These are phyloP conservation scores for Talaromyces islandicus DNA, from an alignment of 2,329 filamentous ascomycete species.

Conservation along the genomic window DNA sequence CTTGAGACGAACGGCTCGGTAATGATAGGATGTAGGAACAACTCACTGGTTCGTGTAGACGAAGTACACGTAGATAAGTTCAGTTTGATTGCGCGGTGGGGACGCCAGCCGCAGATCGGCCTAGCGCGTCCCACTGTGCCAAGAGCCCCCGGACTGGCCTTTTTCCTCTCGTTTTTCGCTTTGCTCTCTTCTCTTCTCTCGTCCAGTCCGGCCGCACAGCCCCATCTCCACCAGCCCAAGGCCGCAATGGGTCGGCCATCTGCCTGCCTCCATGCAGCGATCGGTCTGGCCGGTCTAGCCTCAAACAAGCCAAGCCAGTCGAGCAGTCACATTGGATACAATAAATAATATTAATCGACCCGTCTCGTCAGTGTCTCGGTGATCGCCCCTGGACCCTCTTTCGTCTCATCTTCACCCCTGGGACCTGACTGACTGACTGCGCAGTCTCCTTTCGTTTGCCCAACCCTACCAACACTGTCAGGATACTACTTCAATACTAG, in stretches of 20 bases:
- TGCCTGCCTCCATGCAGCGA: neutral
- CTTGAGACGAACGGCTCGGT: no score
- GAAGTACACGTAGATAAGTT: no score
- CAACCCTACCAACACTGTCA: neutral
- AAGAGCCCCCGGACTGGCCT: neutral
- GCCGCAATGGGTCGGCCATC: no score
- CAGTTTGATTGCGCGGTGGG: neutral
- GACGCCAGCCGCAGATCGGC: neutral
- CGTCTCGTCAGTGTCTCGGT: neutral
- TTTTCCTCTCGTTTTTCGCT: no score
- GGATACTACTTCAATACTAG: neutral
- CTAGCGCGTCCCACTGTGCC: neutral
- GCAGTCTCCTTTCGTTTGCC: no score
- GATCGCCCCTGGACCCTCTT: neutral
- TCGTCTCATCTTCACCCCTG: neutral
- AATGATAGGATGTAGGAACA: no score
- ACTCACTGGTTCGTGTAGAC: no score
- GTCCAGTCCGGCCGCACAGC: neutral
- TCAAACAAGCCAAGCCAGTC: neutral
- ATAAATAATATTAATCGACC: no score
- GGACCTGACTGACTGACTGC: neutral
- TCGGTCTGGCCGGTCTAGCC: neutral
- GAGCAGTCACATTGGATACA: neutral
- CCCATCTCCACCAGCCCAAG: neutral
- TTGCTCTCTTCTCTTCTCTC: no score